A percentile compares a stretch with the other conserved stretches of the same genome.
Evolutionary conservation across 2,329 filamentous ascomycete genomes (phyloP).

Genomic region (Helotiales sp.): DNA sequence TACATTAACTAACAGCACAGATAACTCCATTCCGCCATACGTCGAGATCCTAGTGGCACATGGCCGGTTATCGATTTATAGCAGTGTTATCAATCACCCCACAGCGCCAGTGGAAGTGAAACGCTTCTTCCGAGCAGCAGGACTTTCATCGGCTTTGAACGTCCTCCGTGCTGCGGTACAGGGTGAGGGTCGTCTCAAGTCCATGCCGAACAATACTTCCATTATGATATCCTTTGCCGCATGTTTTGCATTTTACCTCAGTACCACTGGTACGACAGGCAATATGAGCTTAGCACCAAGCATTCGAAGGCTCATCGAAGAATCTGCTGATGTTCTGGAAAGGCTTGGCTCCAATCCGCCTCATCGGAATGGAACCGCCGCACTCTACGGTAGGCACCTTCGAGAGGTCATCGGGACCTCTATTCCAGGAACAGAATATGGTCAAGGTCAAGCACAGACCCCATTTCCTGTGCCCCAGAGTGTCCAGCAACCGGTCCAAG

Average conservation of each 20-base stretch:
- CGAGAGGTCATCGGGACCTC: conserved; percentile 46
- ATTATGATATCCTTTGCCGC: conserved; percentile 79
- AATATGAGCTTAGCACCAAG: conserved; percentile 64
- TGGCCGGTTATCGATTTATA: conserved; percentile 75
- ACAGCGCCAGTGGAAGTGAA: conserved; percentile 73
- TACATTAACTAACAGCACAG: conserved; percentile 41
- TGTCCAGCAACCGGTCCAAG: conserved; percentile 13
- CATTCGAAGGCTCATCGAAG: conserved; percentile 67
- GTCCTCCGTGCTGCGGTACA: conserved; percentile 76
- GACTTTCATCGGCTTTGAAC: conserved; percentile 73
- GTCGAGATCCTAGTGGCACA: conserved; percentile 77
- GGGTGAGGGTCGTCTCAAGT: conserved; percentile 70
- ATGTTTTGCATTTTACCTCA: conserved; percentile 71
- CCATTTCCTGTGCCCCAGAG: conserved; percentile 8
- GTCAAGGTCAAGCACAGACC: conserved; percentile 18
- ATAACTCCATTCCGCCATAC: conserved; percentile 68
- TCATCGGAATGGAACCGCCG: conserved; percentile 70
- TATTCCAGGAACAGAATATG: conserved; percentile 8
- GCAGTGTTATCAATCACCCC: conserved; percentile 75
- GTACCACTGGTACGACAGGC: conserved; percentile 60
- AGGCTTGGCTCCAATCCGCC: conserved; percentile 68
- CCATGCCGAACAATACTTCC: conserved; percentile 82
- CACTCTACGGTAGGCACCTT: conserved; percentile 61
- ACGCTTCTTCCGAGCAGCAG: conserved; percentile 73
- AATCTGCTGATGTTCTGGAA: conserved; percentile 71